Base-by-base conservation (phyloP, 371 early-diverging fungal species). In the Mortierella sp. region DNA sequence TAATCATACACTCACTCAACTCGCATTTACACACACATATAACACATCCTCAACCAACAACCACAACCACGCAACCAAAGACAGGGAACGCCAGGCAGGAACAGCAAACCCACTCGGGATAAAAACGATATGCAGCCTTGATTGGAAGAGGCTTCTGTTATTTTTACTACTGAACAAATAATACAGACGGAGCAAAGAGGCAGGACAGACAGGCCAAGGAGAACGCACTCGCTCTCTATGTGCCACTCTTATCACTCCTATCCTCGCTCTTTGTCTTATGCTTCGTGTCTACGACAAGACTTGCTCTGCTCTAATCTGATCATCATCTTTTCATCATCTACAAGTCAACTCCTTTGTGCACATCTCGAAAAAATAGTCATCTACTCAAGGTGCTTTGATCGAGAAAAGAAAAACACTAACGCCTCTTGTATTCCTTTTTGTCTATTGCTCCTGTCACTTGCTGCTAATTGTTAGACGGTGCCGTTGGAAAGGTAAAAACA, bases 401-500 rank as follows among this genome's bases (percentile, higher is more conserved):
- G 11, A 52, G 52, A 55, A 4, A 19, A 61, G 22, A 10, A 37
- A 22, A 34, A 34, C 37, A 37, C n/a, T 34, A 61, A 61, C 61
- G 9, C 22, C n/a, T n/a, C n/a, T 61, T 55, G 22, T 58, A 11
- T 37, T 34, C 37, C 22, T 37, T 10, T 29, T 14, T 29, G 31
- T 14, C 31, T 34, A 8, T 61, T 61, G 19, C 22, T 22, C 37
- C 39, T 61, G 61, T 34, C 34, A 58, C 5, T 43, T 73, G 24
- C 8, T 45, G 61, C 64, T 47, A 19, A 37, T 4, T 45, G 44
- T 14, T 73, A 82, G 83, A 82, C 52, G 83, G 83, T 82, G 83
- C 83, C 69, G 83, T 82, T 43, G 83, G 83, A 74, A 82, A 82
- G 83, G 83, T 82, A 70, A 61, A 61, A 61, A 22, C 19, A 61